Base-by-base conservation (phyloP, 495 filamentous ascomycete species). In the Recurvomyces mirabilis region DNA sequence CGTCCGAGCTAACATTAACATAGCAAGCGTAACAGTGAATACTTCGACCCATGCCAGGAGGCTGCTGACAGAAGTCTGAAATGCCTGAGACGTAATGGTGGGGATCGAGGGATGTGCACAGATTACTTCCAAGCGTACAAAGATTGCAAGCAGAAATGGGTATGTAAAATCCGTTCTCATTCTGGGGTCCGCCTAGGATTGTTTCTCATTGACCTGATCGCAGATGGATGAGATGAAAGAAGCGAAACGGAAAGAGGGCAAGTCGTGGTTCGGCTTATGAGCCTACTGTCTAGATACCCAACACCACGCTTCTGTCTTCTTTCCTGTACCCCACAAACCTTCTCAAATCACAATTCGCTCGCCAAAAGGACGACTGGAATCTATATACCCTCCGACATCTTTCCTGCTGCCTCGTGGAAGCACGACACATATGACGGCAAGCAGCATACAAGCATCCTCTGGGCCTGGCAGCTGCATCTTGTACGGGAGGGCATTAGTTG, bases 11-110 rank as follows among this genome's bases (percentile, higher is more conserved):
- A 34, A 40, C 41, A 42, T 23, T 21, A 14, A 26, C 21, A 17
- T 52, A 94, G 88, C 52, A 96, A 96, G 68, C 67, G 63, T 39
- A 68, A 76, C 47, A 91, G 85, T 63, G 76, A 93, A 61, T 95
- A 79, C 64, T 84, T 85, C 56, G 89, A 96, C 56, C 89, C 89
- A 12, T 96, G 89, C 60, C 87, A 95, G 59, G 85, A 93, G 43
- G 87, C 84, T n/a, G 89, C 91, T n/a, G 63, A 76, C 35, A 70
- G 75, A 47, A 94, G 86, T 62, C 74, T 93, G 11, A 77, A 73
- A 56, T 96, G 89, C 65, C 69, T 96, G 62, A 78, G 84, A 52
- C 77, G 89, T 18, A 96, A 96, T 64, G 78, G 66, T 2, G 85
- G 77, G 15, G 86, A 94, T 60, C 73, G 78, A 41, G 71, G 80